phyloP scores from a whole-genome alignment of 371 early-diverging fungal genomes.

The Sporodiniella umbellata region DNA sequence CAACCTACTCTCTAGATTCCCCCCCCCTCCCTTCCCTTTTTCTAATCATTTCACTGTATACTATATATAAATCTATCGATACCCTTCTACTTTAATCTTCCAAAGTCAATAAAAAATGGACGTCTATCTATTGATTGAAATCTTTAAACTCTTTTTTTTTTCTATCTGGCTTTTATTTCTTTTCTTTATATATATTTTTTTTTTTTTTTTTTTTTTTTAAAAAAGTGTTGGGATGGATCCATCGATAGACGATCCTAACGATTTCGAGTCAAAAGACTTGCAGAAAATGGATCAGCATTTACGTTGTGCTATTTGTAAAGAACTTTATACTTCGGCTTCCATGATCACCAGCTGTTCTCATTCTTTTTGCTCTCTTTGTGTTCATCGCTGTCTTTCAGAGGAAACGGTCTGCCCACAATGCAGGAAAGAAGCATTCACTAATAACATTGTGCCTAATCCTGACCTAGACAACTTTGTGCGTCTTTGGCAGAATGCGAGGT shows the following conservation, averaged over 20 bases:
- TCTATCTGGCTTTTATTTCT: too few species aligned
- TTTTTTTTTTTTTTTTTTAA: background rate
- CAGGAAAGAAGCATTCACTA: conserved; percentile 31
- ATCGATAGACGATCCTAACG: conserved; percentile 29
- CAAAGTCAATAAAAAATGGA: too few species aligned
- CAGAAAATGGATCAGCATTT: conserved; percentile 56
- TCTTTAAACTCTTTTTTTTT: too few species aligned
- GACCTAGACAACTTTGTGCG: conserved; percentile 40
- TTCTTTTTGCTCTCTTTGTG: conserved; percentile 70
- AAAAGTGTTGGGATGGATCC: background rate
- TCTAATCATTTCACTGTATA: too few species aligned
- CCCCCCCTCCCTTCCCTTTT: too few species aligned
- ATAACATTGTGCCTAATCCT: conserved; percentile 38
- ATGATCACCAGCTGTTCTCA: conserved; percentile 57
- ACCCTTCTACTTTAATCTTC: too few species aligned
- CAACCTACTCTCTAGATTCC: too few species aligned
- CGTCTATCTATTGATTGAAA: too few species aligned
- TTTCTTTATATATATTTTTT: background rate
- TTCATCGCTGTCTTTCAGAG: conserved; percentile 53
- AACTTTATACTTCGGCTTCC: conserved; percentile 55
- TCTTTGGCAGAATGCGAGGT: conserved; percentile 16
- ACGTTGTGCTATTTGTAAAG: conserved; percentile 73
- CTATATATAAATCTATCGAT: too few species aligned
- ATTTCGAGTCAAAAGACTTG: conserved; percentile 20
- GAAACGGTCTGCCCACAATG: conserved; percentile 60